Conservation (phyloP, 2,329 filamentous ascomycete genomes). For the Ceratocystis cubensis region DNA sequence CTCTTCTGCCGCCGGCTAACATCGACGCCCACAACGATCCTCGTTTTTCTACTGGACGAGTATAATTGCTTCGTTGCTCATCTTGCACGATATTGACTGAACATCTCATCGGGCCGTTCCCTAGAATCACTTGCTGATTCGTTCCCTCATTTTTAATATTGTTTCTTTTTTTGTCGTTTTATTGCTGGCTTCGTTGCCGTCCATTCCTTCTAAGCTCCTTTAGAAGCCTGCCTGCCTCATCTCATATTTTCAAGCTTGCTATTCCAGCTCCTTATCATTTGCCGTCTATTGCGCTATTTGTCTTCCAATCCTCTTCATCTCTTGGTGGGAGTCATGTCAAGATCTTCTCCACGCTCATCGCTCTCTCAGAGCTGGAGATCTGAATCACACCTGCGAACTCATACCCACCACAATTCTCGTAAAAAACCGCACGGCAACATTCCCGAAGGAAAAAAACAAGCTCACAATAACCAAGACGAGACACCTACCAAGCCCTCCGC, state of each 20-base stretch:
- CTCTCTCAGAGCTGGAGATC: slow-evolving; percentile 14
- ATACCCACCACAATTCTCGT: slow-evolving; percentile 20
- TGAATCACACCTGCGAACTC: slow-evolving; percentile 13
- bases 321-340: slow-evolving; percentile 13
- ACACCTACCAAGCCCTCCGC: background rate
- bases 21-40: background rate
- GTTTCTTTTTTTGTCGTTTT: slow-evolving; percentile 16
- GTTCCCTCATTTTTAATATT: slow-evolving; percentile 7
- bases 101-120: background rate
- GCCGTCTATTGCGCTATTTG: background rate
- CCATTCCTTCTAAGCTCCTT: slow-evolving; percentile 20
- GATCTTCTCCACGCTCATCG: slow-evolving; percentile 17
- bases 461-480: background rate
- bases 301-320: background rate
- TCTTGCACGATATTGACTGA: background rate
- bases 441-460: background rate
- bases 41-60: background rate
- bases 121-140: slow-evolving; percentile 18
- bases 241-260: background rate
- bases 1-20: background rate
- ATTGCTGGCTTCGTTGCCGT: background rate
- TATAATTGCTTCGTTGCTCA: background rate
- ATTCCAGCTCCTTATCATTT: background rate
- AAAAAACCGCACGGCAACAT: slow-evolving; percentile 20
- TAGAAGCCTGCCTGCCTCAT: slow-evolving; percentile 10